A percentile compares a stretch with the other conserved stretches of the same genome.
Evolutionary conservation across 805 yeast genomes (phyloP).

Genomic region (Yamadazyma olivae): DNA sequence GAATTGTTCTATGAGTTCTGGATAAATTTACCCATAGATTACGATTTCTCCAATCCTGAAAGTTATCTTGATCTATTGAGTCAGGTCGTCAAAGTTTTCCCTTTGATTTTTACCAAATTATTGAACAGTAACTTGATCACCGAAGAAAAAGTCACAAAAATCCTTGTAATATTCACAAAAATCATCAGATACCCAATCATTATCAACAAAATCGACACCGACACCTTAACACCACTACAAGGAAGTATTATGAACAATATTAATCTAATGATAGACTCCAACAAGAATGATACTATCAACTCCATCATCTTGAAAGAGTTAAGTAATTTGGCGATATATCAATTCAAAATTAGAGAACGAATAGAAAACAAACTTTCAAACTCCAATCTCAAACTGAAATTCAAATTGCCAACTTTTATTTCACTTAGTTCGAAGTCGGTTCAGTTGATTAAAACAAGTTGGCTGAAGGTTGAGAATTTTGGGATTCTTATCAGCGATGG

Average conservation of each 20-base stretch:
- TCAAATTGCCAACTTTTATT: slow-evolving; percentile 60
- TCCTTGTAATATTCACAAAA: slow-evolving; percentile 59
- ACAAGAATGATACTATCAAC: slow-evolving; percentile 29
- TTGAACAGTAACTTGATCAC: slow-evolving; percentile 20
- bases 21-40: slow-evolving; percentile 37
- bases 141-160: slow-evolving; percentile 38
- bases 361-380: slow-evolving; percentile 52
- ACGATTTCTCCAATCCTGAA: slow-evolving; percentile 38
- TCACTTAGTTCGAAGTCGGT: slow-evolving; percentile 54
- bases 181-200: slow-evolving; percentile 73
- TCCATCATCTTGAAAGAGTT: slow-evolving; percentile 52
- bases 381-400: slow-evolving; percentile 26
- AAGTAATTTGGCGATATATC: slow-evolving; percentile 50
- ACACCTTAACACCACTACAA: slow-evolving; percentile 60
- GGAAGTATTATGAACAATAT: slow-evolving; percentile 51
- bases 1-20: slow-evolving; percentile 50
- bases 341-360: slow-evolving; percentile 57
- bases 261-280: slow-evolving; percentile 21
- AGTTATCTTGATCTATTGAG: slow-evolving; percentile 60
- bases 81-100: slow-evolving; percentile 52
- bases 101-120: slow-evolving; percentile 39
- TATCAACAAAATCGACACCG: slow-evolving; percentile 54
- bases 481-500: slow-evolving; percentile 40
- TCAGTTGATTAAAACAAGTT: slow-evolving; percentile 32
- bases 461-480: slow-evolving; percentile 30